Evolutionary conservation across 352 stramenopile genomes (phyloP), one percentile per base, ranked within the genome.

Genomic region (Pythium guiyangense): DNA sequence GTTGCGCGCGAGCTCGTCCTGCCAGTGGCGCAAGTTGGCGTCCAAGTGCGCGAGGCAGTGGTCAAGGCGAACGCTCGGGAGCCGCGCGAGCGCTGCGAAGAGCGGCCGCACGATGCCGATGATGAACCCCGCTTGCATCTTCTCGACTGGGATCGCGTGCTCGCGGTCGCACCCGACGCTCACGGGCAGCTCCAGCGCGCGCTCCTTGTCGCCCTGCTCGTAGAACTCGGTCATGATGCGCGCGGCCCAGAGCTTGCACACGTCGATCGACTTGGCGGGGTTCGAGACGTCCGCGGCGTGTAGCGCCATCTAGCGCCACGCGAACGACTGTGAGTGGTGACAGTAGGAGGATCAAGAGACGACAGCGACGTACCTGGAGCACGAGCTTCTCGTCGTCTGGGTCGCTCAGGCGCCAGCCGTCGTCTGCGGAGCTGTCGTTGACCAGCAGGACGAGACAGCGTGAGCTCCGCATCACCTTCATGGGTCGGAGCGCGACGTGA

Each of bases 251-350:
- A 85, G 74, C 51, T 83, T 74, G 54, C 86, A 90, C 20, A 95
- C 66, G 5, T 60, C 61, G 61, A 84, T 77, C 20, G 86, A 66
- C 71, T 97, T 96, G 51, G 86, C 79, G 42, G 88, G 88, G 63
- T 98, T 98, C 22, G 89, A 98, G 40, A 99, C 91, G 71, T 99
- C 96, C 2, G 93, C 86, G n/a, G 87, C 74, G 46, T 96, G 86
- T 10, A 96, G 64, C 9, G 80, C 75, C 71, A 92, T 89, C 67
- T 92, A 25, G 8, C 69, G 15, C 43, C 27, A 55, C 6, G 4
- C 9, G 22, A 22, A 1, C 1, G 22, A 22, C 22, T 22, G 22
- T 22, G 22, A 22, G 22, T 0, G 22, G 22, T 1, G 22, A 22
- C 22, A 1, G 22, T 22, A 22, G 22, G 22, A 22, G 22, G 22